phyloP scores from a whole-genome alignment of 2,329 filamentous ascomycete species.

The Xylaria arbuscula region DNA sequence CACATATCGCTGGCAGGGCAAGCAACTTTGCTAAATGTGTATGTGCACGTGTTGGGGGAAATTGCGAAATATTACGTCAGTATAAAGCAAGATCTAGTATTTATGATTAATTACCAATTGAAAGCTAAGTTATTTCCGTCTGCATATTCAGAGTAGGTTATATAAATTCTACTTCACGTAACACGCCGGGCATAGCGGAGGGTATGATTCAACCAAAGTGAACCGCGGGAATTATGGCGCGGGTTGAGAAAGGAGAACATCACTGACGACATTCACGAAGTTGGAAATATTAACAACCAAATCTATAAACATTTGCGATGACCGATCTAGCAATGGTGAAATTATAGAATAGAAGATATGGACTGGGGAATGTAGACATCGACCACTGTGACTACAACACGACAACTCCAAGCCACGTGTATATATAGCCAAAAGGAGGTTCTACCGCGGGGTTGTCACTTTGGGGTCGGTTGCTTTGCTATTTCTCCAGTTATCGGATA shows the following conservation, averaged over 20 bases:
- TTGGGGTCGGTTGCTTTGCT: slow-evolving; percentile 10
- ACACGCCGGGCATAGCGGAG: not conserved
- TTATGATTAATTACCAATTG: not conserved
- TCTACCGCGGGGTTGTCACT: not conserved
- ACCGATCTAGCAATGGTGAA: not conserved
- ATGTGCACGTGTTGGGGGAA: not conserved
- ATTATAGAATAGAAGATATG: not conserved
- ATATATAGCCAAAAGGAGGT: not conserved
- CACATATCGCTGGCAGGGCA: no score
- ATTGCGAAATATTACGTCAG: not conserved
- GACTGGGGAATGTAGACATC: not conserved
- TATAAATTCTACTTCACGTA: not conserved
- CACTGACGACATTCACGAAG: not conserved
- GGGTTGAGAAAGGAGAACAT: not conserved
- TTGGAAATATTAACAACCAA: not conserved
- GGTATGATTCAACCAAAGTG: not conserved
- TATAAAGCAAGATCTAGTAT: not conserved
- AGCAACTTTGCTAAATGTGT: no score
- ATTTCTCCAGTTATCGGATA: slow-evolving; percentile 35
- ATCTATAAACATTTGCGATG: not conserved
- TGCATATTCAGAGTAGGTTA: not conserved
- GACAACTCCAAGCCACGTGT: not conserved
- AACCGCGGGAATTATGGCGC: not conserved
- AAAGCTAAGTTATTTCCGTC: not conserved
- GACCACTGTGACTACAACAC: not conserved